Evolutionary conservation across 306 rosid genomes (phyloP).

Genomic region (Cucurbita maxima): DNA sequence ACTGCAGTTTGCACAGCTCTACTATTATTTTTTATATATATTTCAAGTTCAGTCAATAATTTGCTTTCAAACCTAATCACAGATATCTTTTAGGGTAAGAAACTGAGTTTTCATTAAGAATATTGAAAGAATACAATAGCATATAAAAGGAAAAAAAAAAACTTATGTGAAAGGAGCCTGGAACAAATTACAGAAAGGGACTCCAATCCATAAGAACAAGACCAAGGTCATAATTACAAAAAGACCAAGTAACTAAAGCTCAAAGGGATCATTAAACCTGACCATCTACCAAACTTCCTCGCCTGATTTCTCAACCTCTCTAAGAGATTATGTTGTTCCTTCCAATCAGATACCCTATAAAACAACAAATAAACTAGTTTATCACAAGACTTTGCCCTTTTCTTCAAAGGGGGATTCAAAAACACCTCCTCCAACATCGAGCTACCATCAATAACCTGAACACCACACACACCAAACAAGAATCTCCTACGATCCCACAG

Average conservation of each 20-base stretch:
- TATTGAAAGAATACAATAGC: not conserved
- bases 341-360: not conserved
- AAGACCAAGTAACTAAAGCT: not conserved
- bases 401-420: not conserved
- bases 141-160: too few species aligned
- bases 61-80: too few species aligned
- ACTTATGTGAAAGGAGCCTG: not conserved
- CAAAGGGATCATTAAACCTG: not conserved
- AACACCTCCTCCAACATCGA: not conserved
- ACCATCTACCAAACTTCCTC: not conserved
- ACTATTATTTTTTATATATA: not conserved
- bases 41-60: not conserved
- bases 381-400: not conserved
- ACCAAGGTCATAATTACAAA: not conserved
- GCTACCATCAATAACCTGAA: not conserved
- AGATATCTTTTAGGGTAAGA: not conserved
- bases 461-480: not conserved
- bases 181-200: not conserved
- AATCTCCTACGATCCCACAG: not conserved
- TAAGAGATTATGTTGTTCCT: not conserved
- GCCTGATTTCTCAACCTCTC: not conserved
- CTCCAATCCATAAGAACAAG: not conserved
- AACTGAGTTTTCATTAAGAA: not conserved
- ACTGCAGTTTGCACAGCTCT: not conserved
- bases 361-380: not conserved